These are phyloP conservation scores for Solanum sitiens DNA, from an alignment of 257 asterid species.

Conservation along the genomic window DNA sequence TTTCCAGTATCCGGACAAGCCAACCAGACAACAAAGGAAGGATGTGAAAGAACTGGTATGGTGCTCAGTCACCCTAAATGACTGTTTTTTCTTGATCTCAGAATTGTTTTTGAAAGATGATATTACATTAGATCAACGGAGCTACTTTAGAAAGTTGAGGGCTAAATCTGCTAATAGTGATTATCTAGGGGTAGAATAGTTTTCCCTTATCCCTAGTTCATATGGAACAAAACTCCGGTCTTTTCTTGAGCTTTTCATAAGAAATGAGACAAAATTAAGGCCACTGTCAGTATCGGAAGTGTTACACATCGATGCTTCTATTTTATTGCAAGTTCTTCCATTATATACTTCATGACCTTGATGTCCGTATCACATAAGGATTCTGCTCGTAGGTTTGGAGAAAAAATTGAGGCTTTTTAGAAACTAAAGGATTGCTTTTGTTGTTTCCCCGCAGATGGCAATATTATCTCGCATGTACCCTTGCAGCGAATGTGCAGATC, in stretches of 20 bases:
- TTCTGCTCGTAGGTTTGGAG: neutral
- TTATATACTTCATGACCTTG: neutral
- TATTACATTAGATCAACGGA: neutral
- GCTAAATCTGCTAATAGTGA: neutral
- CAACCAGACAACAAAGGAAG: constrained; percentile 91
- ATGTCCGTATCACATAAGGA: neutral
- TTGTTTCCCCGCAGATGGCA: constrained; percentile 52
- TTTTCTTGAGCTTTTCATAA: neutral
- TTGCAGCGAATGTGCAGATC: constrained; percentile 94
- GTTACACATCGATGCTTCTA: neutral
- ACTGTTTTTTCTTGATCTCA: neutral
- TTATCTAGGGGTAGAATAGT: neutral
- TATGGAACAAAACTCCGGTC: neutral
- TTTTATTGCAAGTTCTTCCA: neutral
- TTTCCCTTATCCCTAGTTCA: neutral
- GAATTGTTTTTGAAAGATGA: neutral
- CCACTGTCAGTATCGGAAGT: neutral
- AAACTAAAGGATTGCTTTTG: constrained; percentile 1
- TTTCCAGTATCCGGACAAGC: constrained; percentile 91
- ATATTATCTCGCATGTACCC: constrained; percentile 88
- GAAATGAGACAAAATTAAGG: neutral
- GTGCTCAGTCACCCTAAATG: neutral
- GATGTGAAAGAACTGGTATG: constrained; percentile 95
- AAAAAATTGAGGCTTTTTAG: neutral
- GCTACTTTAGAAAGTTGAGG: neutral